Conservation (phyloP, 441 rosid species). For the Adansonia gregorii region DNA sequence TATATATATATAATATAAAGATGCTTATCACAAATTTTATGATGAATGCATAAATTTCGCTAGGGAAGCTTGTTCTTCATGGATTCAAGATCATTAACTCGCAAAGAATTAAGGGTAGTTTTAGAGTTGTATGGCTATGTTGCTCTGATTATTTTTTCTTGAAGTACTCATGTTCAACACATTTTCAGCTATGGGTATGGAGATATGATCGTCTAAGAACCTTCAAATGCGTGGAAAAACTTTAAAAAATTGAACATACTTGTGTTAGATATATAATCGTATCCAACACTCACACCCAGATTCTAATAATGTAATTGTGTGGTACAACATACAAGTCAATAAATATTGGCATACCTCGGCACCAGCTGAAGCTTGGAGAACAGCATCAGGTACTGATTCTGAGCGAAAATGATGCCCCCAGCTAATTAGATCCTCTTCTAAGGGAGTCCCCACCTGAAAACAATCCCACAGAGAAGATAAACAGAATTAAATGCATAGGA, state of each 20-base stretch:
- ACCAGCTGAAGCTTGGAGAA: slow-evolving; percentile 92
- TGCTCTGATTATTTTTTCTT: too few species aligned
- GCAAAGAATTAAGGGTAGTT: not conserved
- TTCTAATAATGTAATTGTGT: not conserved
- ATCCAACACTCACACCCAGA: too few species aligned
- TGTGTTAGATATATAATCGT: too few species aligned
- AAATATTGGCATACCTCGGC: slow-evolving; percentile 60
- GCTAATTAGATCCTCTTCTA: slow-evolving; percentile 86
- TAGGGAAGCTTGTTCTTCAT: not conserved
- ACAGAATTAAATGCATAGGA: slow-evolving; percentile 8
- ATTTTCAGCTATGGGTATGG: too few species aligned
- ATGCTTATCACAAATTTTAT: not conserved
- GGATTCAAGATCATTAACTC: not conserved
- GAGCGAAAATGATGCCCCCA: slow-evolving; percentile 94
- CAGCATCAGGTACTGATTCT: slow-evolving; percentile 75
- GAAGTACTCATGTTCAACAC: too few species aligned
- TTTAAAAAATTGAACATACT: too few species aligned
- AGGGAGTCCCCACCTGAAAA: slow-evolving; percentile 80
- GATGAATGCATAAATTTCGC: not conserved
- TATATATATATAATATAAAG: not conserved
- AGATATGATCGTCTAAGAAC: too few species aligned
- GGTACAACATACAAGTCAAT: not conserved
- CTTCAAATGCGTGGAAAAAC: too few species aligned
- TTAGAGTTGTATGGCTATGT: slow-evolving; percentile 1
- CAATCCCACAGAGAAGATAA: slow-evolving; percentile 14